Evolutionary conservation across 768 basidiomycete genomes (phyloP), one percentile per base, ranked within the genome.

Genomic region (Lentinula aciculospora): DNA sequence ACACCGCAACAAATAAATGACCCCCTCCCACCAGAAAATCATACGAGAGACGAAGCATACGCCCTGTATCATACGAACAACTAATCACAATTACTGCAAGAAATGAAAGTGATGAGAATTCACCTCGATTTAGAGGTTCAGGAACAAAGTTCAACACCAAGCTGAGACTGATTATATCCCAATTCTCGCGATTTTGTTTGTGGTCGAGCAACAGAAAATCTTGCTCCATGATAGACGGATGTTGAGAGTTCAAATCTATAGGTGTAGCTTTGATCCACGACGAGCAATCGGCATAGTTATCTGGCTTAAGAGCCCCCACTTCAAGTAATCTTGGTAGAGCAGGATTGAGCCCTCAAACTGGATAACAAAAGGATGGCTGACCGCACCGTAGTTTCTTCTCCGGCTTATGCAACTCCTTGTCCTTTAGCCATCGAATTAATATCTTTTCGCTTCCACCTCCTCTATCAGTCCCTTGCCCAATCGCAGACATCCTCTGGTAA

Each of bases 101-200:
- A 25, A 8, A 51, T 28, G 3, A 45, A 25, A n/a, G n/a, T n/a
- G n/a, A n/a, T n/a, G n/a, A n/a, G n/a, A 28, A 61, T 73, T 53
- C 58, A 91, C 94, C 94, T 83, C 94, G 76, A 55, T 91, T 85
- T 48, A 73, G 72, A 0, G 89, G 75, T 27, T 84, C 79, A 23
- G 90, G 86, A 1, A 94, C 89, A 65, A 95, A 97, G 66, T 97
- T 97, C 3, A 97, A 71, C 3, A 97, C 94, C 34, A 97, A 73
- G 64, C 92, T 94, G 25, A 95, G 81, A 68, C 91, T 92, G 58
- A 96, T 80, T 19, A 85, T 66, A 62, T 92, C 86, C 88, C 92
- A 97, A 62, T 74, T 75, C 59, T 72, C 77, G 9, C 66, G 66
- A 65, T 88, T 72, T 61, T 78, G 73, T 17, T 64, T 66, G 53